Evolutionary conservation across 768 basidiomycete genomes (phyloP).

Genomic region (Hebeloma cylindrosporum): DNA sequence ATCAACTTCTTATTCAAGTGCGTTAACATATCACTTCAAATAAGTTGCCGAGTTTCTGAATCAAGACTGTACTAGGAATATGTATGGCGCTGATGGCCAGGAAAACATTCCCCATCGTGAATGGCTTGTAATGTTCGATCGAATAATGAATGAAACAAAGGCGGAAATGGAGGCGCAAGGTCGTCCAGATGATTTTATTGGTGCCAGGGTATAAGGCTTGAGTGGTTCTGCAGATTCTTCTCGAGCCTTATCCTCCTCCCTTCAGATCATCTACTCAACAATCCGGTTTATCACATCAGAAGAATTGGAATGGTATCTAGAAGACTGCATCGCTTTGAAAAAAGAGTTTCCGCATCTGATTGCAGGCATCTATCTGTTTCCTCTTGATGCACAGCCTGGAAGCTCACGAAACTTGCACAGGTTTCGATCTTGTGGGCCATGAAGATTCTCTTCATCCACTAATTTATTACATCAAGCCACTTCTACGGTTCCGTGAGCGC

Average conservation of each 20-base stretch:
- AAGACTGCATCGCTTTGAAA: constrained; percentile 74
- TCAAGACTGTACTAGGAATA: constrained; percentile 39
- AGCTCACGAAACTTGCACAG: constrained; percentile 34
- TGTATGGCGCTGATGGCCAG: constrained; percentile 56
- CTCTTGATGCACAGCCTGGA: neutral
- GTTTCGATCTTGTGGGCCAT: constrained; percentile 80
- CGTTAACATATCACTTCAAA: constrained; percentile 14
- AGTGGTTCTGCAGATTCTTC: too few species aligned
- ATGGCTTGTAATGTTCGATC: constrained; percentile 55
- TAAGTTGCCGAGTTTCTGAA: neutral
- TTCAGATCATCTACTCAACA: constrained; percentile 78
- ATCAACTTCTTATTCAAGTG: constrained; percentile 65
- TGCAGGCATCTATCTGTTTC: constrained; percentile 46
- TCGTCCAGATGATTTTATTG: constrained; percentile 61
- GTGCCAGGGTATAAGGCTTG: constrained; percentile 58
- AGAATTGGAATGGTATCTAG: constrained; percentile 63
- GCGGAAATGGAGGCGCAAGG: constrained; percentile 49
- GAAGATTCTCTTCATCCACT: constrained; percentile 64
- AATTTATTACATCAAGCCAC: constrained; percentile 58
- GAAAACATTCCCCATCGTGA: constrained; percentile 59
- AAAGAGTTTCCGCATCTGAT: constrained; percentile 74
- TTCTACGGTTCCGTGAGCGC: constrained; percentile 58
- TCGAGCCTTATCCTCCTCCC: too few species aligned
- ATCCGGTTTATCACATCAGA: constrained; percentile 54
- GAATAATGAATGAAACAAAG: constrained; percentile 53